Conservation (phyloP, 1,139 yeast species). For the Diutina sp. region DNA sequence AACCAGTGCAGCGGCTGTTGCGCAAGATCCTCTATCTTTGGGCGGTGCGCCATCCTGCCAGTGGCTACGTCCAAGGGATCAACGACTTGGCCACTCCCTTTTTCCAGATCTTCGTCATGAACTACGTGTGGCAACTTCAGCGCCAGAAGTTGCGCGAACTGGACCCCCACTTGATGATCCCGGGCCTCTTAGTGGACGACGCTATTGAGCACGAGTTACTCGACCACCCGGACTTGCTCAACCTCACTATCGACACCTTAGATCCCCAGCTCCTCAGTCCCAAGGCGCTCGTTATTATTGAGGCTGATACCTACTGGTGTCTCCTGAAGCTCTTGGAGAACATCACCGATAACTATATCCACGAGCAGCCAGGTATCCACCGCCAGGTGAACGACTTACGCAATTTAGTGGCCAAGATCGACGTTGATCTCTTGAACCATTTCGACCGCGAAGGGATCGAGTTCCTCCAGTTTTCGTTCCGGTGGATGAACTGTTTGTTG, state of each 20-base stretch:
- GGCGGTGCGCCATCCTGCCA: conserved; percentile 97
- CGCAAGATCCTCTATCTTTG: conserved; percentile 79
- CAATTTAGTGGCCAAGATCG: conserved; percentile 71
- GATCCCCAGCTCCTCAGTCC: conserved; percentile 53
- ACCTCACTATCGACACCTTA: conserved; percentile 23
- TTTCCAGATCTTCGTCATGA: conserved; percentile 71
- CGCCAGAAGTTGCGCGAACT: conserved; percentile 10
- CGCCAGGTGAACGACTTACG: conserved; percentile 77
- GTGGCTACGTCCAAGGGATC: conserved; percentile 98
- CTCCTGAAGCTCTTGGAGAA: conserved; percentile 80
- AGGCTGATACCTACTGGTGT: conserved; percentile 97
- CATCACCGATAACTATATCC: conserved; percentile 92
- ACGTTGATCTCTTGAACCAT: conserved; percentile 58
- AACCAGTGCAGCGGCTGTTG: conserved; percentile 63
- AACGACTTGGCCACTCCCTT: conserved; percentile 93
- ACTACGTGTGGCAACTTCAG: conserved; percentile 45
- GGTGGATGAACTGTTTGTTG: conserved; percentile 97
- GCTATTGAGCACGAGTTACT: conserved; percentile 15
- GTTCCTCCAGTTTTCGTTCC: conserved; percentile 85
- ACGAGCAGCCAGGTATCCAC: conserved; percentile 94
- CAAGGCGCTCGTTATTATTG: conserved; percentile 35
- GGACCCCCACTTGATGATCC: conserved; percentile 15
- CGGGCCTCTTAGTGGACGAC: conserved; percentile 22
- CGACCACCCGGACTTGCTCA: conserved; percentile 14
- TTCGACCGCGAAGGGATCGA: conserved; percentile 73